Evolutionary conservation across 768 basidiomycete species (phyloP).

Genomic region (Xerocomus spinulosus): DNA sequence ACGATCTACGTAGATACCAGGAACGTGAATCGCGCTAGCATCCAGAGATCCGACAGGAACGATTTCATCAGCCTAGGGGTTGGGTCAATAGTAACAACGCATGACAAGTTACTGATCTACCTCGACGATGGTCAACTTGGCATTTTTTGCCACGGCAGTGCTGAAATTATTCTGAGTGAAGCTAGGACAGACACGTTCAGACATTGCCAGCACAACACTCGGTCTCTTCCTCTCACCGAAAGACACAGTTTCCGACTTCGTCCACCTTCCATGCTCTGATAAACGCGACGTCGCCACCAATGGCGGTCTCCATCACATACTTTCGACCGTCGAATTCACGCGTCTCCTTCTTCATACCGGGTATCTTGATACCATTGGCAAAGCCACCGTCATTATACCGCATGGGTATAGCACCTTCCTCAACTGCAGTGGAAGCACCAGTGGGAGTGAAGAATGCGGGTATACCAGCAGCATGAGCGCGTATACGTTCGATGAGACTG

Average conservation of each 20-base stretch:
- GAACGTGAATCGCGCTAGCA: conserved; percentile 76
- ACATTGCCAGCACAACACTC: background rate
- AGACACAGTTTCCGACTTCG: conserved; percentile 85
- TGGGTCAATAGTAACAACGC: background rate
- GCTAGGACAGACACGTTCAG: conserved; percentile 33
- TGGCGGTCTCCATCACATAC: conserved; percentile 78
- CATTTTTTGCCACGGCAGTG: conserved; percentile 83
- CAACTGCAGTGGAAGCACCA: conserved; percentile 79
- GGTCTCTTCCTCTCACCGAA: conserved; percentile 51
- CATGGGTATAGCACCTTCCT: conserved; percentile 73
- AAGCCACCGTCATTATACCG: conserved; percentile 77
- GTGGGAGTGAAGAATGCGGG: conserved; percentile 94
- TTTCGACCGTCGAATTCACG: conserved; percentile 73
- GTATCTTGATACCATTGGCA: conserved; percentile 61
- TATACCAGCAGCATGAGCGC: conserved; percentile 86
- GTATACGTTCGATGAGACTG: conserved; percentile 81
- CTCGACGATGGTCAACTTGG: conserved; percentile 88
- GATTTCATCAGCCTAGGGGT: conserved; percentile 74
- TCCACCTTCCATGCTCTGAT: conserved; percentile 91
- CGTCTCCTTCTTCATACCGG: conserved; percentile 72
- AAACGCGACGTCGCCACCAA: conserved; percentile 80
- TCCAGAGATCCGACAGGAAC: conserved; percentile 79
- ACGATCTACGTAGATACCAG: conserved; percentile 85
- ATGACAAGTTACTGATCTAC: conserved; percentile 32
- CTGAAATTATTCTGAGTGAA: conserved; percentile 88